Conservation (phyloP, 2,329 filamentous ascomycete genomes). For the Dactylellina cionopaga region DNA sequence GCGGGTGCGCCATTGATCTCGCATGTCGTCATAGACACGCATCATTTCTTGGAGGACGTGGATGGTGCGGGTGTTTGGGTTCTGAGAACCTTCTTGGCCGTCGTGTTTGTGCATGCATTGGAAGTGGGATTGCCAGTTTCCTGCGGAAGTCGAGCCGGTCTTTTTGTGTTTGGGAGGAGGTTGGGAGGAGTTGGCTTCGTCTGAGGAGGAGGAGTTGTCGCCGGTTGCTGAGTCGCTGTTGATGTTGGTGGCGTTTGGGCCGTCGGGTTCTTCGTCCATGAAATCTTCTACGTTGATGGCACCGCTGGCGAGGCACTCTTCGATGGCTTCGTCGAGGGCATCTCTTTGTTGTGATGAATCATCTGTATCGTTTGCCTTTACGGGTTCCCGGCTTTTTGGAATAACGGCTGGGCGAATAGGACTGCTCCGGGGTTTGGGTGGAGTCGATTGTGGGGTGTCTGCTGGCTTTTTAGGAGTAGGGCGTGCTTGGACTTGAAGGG, state of each 20-base stretch:
- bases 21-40: slow-evolving; percentile 77
- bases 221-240: slow-evolving; percentile 58
- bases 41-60: slow-evolving; percentile 76
- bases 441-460: slow-evolving; percentile 14
- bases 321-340: slow-evolving; percentile 72
- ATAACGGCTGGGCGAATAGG: background rate
- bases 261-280: slow-evolving; percentile 44
- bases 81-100: slow-evolving; percentile 62
- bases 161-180: slow-evolving; percentile 54
- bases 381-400: too few species aligned
- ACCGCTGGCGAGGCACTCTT: slow-evolving; percentile 62
- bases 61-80: slow-evolving; percentile 80
- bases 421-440: slow-evolving; percentile 10
- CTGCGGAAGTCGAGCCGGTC: background rate
- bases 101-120: slow-evolving; percentile 70
- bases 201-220: slow-evolving; percentile 17
- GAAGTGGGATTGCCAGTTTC: slow-evolving; percentile 55
- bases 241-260: slow-evolving; percentile 54
- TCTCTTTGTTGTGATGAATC: slow-evolving; percentile 62
- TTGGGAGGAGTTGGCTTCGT: slow-evolving; percentile 20
- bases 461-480: slow-evolving; percentile 5
- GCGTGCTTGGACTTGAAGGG: slow-evolving; percentile 33
- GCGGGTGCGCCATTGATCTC: slow-evolving; percentile 78
- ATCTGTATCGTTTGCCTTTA: too few species aligned
- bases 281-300: slow-evolving; percentile 63